A percentile compares a stretch with the other conserved stretches of the same genome.
These are phyloP conservation scores for Aphanocladium album DNA, from an alignment of 2,329 filamentous ascomycete genomes.

Conservation along the genomic window DNA sequence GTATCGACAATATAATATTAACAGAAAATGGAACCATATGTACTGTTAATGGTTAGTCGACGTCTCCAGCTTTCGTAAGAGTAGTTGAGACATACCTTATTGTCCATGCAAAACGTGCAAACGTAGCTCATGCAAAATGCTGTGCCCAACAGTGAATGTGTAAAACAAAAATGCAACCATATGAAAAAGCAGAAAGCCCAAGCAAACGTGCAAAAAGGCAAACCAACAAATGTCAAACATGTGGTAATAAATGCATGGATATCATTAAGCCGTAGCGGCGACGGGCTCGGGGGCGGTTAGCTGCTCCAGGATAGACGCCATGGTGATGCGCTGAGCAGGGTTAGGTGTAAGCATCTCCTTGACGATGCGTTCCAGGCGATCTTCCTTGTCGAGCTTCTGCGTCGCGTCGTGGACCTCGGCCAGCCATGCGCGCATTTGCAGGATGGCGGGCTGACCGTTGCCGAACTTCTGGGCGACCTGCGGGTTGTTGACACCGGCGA, in stretches of 20 bases:
- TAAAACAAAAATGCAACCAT: neutral
- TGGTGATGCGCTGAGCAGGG: slow-evolving; percentile 48
- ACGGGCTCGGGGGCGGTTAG: slow-evolving; percentile 21
- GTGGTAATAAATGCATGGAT: neutral
- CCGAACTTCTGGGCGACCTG: slow-evolving; percentile 28
- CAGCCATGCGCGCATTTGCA: slow-evolving; percentile 54
- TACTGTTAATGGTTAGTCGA: neutral
- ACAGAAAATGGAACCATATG: slow-evolving; percentile 1
- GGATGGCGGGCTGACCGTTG: slow-evolving; percentile 37
- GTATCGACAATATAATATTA: slow-evolving; percentile 8
- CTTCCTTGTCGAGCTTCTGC: slow-evolving; percentile 38
- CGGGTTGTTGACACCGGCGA: slow-evolving; percentile 49
- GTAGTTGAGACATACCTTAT: slow-evolving; percentile 1
- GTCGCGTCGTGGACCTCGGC: slow-evolving; percentile 46
- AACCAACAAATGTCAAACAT: neutral
- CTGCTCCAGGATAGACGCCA: slow-evolving; percentile 45
- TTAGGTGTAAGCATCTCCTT: slow-evolving; percentile 50
- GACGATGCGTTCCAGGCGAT: slow-evolving; percentile 48
- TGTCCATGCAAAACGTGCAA: slow-evolving; percentile 1
- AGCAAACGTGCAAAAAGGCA: neutral
- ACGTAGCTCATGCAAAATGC: slow-evolving; percentile 6
- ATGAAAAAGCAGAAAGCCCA: neutral
- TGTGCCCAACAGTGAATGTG: neutral
- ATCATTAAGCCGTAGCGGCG: neutral
- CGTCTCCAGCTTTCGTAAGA: neutral